phyloP scores from a whole-genome alignment of 371 early-diverging fungal genomes.

The Lichtheimia ornata region DNA sequence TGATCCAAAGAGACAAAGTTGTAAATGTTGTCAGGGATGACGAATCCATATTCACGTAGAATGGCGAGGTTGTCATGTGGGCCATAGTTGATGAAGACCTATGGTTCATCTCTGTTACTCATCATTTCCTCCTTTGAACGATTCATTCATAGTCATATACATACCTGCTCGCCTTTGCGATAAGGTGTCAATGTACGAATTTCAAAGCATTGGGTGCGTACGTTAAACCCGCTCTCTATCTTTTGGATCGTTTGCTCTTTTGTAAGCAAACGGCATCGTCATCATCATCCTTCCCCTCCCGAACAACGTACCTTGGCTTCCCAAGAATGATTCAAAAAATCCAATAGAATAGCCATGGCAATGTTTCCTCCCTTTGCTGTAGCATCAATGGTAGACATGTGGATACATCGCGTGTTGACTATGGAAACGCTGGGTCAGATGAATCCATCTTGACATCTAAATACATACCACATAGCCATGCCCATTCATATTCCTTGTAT shows the following conservation, averaged over 20 bases:
- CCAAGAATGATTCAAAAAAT: slow-evolving; percentile 63
- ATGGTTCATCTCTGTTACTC: background rate
- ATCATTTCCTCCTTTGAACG: background rate
- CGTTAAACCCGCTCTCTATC: slow-evolving; percentile 59
- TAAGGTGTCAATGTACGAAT: slow-evolving; percentile 59
- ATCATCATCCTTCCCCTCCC: background rate
- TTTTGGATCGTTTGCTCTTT: slow-evolving; percentile 33
- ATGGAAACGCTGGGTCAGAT: background rate
- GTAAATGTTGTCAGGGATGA: slow-evolving; percentile 48
- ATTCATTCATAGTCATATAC: background rate
- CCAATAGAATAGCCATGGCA: slow-evolving; percentile 63
- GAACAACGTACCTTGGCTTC: slow-evolving; percentile 45
- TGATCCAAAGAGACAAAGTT: slow-evolving; percentile 55
- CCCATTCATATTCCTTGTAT: slow-evolving; percentile 58
- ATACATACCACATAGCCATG: slow-evolving; percentile 62
- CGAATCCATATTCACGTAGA: slow-evolving; percentile 63
- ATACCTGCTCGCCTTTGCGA: slow-evolving; percentile 56
- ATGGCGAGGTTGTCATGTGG: slow-evolving; percentile 63
- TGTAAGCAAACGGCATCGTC: background rate
- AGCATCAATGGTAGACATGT: slow-evolving; percentile 49
- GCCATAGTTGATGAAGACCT: slow-evolving; percentile 62
- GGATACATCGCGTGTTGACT: slow-evolving; percentile 68
- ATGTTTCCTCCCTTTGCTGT: slow-evolving; percentile 49
- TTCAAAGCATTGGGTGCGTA: slow-evolving; percentile 52
- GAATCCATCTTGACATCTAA: background rate